phyloP scores from a whole-genome alignment of 2,329 filamentous ascomycete genomes.

The Fusarium sacchari region DNA sequence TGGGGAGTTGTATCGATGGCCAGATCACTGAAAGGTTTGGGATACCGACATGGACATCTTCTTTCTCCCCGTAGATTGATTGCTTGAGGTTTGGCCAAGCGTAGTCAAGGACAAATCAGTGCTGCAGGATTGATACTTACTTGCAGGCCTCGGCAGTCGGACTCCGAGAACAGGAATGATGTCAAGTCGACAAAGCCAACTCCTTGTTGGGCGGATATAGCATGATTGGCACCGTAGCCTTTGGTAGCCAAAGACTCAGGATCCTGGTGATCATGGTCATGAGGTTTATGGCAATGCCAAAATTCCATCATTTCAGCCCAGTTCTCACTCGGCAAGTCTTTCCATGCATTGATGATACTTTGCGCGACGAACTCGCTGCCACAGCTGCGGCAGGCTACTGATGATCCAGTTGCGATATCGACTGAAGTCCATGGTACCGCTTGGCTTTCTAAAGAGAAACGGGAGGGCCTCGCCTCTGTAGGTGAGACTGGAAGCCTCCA shows the following conservation, averaged over 20 bases:
- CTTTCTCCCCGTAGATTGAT: constrained; percentile 57
- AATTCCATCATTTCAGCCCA: constrained; percentile 99
- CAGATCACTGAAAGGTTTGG: constrained; percentile 61
- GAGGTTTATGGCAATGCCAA: constrained; percentile 98
- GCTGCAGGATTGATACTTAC: constrained; percentile 47
- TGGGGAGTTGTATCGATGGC: constrained; percentile 76
- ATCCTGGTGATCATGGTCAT: constrained; percentile 60
- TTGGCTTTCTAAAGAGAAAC: constrained; percentile 51
- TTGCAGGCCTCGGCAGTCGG: constrained; percentile 66
- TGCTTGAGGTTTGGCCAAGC: constrained; percentile 1
- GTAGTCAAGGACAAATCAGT: constrained; percentile 14
- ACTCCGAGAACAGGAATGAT: constrained; percentile 75
- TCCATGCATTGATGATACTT: constrained; percentile 71
- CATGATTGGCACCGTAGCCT: constrained; percentile 85
- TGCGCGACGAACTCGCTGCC: constrained; percentile 49
- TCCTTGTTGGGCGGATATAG: constrained; percentile 71
- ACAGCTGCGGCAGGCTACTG: constrained; percentile 58
- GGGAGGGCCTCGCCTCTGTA: constrained; percentile 35
- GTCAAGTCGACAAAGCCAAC: constrained; percentile 84
- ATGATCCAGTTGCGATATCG: constrained; percentile 54
- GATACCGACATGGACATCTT: constrained; percentile 68
- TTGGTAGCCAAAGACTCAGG: constrained; percentile 66
- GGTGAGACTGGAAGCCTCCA: constrained; percentile 63
- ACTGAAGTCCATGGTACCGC: constrained; percentile 66
- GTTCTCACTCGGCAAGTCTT: constrained; percentile 93